Evolutionary conservation across 805 yeast species (phyloP).

Genomic region (Yarrowia yakushimensis): DNA sequence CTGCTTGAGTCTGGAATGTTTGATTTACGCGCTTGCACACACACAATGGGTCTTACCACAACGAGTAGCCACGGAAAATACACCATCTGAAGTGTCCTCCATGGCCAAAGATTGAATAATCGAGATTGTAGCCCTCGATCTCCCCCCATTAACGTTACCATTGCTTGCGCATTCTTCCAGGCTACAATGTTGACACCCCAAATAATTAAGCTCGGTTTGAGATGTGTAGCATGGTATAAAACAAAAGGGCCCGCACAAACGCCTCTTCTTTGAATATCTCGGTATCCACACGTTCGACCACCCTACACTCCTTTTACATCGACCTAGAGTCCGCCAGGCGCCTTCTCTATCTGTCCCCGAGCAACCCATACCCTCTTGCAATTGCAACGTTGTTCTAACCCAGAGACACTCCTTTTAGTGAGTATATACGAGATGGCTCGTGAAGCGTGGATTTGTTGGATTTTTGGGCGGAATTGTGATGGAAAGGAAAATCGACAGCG

Average conservation of each 20-base stretch:
- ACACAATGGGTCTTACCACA: background rate
- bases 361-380: slow-evolving; percentile 8
- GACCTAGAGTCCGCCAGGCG: slow-evolving; percentile 21
- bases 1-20: background rate
- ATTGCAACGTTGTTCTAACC: slow-evolving; percentile 13
- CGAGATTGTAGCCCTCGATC: background rate
- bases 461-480: background rate
- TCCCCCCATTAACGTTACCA: slow-evolving; percentile 8
- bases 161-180: slow-evolving; percentile 7
- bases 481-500: background rate
- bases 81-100: background rate
- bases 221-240: slow-evolving; percentile 12
- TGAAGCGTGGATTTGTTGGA: background rate
- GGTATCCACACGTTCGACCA: slow-evolving; percentile 20
- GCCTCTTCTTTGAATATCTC: slow-evolving; percentile 9
- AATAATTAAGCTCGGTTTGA: slow-evolving; percentile 13
- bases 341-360: slow-evolving; percentile 22
- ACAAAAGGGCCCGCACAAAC: background rate
- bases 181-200: background rate
- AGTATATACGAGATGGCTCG: background rate
- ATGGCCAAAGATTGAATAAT: background rate
- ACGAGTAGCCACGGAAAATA: background rate
- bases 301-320: slow-evolving; percentile 10
- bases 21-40: background rate
- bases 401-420: slow-evolving; percentile 19